Base-by-base conservation (phyloP, 2,329 filamentous ascomycete genomes). In the Aaosphaeria arxii region DNA sequence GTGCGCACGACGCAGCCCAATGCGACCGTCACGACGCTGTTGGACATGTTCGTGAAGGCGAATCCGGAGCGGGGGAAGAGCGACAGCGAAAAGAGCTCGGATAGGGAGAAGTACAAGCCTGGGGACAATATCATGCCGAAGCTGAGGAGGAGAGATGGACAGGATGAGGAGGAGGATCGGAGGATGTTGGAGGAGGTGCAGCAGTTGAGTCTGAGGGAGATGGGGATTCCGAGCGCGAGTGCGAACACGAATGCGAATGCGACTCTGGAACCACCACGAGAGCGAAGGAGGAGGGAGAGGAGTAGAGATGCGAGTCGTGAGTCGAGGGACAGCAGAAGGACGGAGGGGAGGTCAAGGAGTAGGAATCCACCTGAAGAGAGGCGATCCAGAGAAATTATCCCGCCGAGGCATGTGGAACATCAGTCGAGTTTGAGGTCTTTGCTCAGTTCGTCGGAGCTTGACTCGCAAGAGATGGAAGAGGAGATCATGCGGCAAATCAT, bases 1-100 rank as follows among this genome's bases (percentile, higher is more conserved):
- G 92, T 99, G 51, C 86, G 91, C 54, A 89, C 88, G 61, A 96
- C 92, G 40, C 85, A 86, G 65, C 90, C 90, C 63, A 95, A 97
- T 80, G 89, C 94, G 49, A 91, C 88, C 28, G 88, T 96, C 44
- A 91, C 86, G 6, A 95, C 91, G 2, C 76, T 97, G 41, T 75
- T 99, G 50, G 92, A 97, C 47, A 92, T 96, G 81, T 91, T 89
- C 58, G 73, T 96, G 33, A 78, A 84, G 29, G 84, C 88, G 40
- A 89, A 95, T 62, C 92, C 94, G 1, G 82, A 83, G 13, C 87
- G 87, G 58, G 85, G 77, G 29, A 88, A 86, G 63, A 78, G 83
- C 0, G 77, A 80, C 0, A 77, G 81, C 6, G 94, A 99, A 64
- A 91, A 87, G 70, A 79, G 83, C 41, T 88, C 91, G 55, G 84